Conservation (phyloP, 2,329 filamentous ascomycete genomes). For the Beauveria medogensis region DNA sequence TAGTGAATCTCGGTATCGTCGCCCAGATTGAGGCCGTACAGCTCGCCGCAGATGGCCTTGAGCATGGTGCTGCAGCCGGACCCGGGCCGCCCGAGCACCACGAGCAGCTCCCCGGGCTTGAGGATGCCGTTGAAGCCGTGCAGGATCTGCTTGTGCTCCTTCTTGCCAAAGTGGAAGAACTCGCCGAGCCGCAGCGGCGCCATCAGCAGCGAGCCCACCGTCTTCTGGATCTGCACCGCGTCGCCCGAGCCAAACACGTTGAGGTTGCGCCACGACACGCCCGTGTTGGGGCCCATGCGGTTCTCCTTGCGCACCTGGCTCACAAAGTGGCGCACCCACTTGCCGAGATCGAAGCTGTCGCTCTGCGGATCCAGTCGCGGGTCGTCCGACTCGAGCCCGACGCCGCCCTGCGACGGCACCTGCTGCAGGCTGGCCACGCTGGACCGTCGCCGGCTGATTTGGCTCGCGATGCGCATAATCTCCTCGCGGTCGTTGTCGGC, state of each 20-base stretch:
- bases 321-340: constrained; percentile 34
- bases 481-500: constrained; percentile 28
- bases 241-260: constrained; percentile 59
- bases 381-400: constrained; percentile 34
- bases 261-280: constrained; percentile 57
- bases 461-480: constrained; percentile 31
- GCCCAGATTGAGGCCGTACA: constrained; percentile 48
- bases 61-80: constrained; percentile 58
- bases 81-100: constrained; percentile 60
- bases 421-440: constrained; percentile 13
- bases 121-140: constrained; percentile 57
- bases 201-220: constrained; percentile 50
- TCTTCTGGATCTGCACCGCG: constrained; percentile 61
- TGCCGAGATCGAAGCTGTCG: constrained; percentile 31
- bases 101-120: constrained; percentile 56
- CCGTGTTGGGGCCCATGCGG: constrained; percentile 44
- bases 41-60: constrained; percentile 53
- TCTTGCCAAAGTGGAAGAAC: constrained; percentile 38
- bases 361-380: constrained; percentile 29
- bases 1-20: constrained; percentile 49
- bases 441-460: constrained; percentile 28
- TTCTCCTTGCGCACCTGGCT: constrained; percentile 44
- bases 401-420: not conserved
- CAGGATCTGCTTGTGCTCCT: constrained; percentile 51
- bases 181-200: constrained; percentile 51